phyloP scores from a whole-genome alignment of 805 yeast species.

The Ogataea salicorniae region DNA sequence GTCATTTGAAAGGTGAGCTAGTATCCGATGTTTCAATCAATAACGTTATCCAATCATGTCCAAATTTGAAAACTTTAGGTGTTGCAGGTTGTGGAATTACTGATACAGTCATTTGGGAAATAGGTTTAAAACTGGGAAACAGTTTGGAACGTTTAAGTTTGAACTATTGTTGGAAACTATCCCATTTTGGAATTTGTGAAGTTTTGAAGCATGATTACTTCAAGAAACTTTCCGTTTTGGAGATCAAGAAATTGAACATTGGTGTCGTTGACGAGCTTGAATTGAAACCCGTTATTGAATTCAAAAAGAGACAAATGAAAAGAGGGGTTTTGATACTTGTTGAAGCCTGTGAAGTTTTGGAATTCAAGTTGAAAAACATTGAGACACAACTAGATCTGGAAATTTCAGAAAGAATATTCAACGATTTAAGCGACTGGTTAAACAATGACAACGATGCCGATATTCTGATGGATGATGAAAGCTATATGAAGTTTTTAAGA shows the following conservation, averaged over 20 bases:
- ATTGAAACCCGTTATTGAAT: constrained; percentile 61
- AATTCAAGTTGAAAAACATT: constrained; percentile 52
- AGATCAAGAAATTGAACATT: constrained; percentile 52
- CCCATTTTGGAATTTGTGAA: constrained; percentile 27
- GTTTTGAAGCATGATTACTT: constrained; percentile 43
- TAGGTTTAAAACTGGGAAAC: constrained; percentile 46
- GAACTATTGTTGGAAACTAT: constrained; percentile 55
- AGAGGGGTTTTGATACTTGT: constrained; percentile 50
- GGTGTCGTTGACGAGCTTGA: constrained; percentile 41
- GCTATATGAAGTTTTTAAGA: constrained; percentile 9
- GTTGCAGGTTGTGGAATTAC: constrained; percentile 82
- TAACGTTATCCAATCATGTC: constrained; percentile 50
- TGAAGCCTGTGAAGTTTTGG: constrained; percentile 74
- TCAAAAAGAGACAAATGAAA: constrained; percentile 46
- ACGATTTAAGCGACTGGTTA: constrained; percentile 63
- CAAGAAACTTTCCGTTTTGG: constrained; percentile 64
- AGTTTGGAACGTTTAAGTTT: constrained; percentile 62
- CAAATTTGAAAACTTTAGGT: constrained; percentile 62
- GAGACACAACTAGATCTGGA: constrained; percentile 54
- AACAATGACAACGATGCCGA: constrained; percentile 43
- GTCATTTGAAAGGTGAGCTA: constrained; percentile 61
- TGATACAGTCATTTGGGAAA: constrained; percentile 76
- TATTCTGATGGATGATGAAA: constrained; percentile 26
- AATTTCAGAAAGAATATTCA: constrained; percentile 50
- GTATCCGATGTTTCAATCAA: constrained; percentile 68